Percentiles rank a stretch among this genome's conserved stretches.
Evolutionary conservation across 129 eudicot species (phyloP).

Genomic region (Chrysanthemum seticuspe): DNA sequence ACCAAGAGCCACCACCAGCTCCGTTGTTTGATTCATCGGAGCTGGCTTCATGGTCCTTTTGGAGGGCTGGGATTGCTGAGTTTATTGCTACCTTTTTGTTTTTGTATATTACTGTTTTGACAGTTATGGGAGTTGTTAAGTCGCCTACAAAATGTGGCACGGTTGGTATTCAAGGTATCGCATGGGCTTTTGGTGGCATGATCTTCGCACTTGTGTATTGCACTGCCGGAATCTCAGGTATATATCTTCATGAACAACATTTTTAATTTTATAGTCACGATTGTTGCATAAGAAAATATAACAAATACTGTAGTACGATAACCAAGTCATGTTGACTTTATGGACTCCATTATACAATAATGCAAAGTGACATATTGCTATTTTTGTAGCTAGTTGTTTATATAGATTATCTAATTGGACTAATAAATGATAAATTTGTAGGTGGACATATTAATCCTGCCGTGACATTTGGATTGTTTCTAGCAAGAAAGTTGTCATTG

Average conservation of each 20-base stretch:
- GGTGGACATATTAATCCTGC: constrained; percentile 84
- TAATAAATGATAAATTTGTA: constrained; percentile 13
- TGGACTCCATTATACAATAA: no score
- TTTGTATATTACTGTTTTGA: constrained; percentile 58
- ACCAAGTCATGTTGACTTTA: no score
- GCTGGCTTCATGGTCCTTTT: constrained; percentile 80
- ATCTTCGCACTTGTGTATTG: constrained; percentile 88
- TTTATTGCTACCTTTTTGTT: constrained; percentile 77
- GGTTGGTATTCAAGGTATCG: constrained; percentile 85
- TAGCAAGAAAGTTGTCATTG: constrained; percentile 77
- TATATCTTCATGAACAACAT: not conserved
- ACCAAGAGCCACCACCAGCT: constrained; percentile 86
- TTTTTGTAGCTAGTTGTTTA: no score
- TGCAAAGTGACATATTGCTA: no score
- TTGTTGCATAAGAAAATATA: not conserved
- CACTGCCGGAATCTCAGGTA: constrained; percentile 89
- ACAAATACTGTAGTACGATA: no score
- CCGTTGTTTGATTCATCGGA: constrained; percentile 76
- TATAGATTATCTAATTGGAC: not conserved
- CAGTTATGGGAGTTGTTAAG: constrained; percentile 68
- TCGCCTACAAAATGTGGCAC: constrained; percentile 55
- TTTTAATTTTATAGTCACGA: no score
- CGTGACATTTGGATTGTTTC: constrained; percentile 65
- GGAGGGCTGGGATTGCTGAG: constrained; percentile 87
- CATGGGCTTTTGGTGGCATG: constrained; percentile 94